These are phyloP conservation scores for Chaetomiaceae sp. DNA, from an alignment of 2,329 filamentous ascomycete genomes.

Conservation along the genomic window DNA sequence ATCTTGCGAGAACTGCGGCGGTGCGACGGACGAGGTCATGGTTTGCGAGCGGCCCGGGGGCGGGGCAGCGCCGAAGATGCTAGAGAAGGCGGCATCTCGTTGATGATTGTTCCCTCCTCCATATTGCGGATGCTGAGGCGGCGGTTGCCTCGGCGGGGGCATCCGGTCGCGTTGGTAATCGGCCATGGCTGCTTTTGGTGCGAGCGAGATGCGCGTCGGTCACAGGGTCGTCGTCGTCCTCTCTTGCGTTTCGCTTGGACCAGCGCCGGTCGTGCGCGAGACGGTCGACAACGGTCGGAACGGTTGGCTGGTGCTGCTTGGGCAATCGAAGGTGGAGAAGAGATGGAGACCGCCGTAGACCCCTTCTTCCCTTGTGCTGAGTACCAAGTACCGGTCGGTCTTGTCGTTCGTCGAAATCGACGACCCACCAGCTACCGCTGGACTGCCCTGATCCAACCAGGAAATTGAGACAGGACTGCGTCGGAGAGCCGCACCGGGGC, in stretches of 20 bases:
- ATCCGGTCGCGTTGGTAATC: conserved; percentile 51
- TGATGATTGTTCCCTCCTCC: conserved; percentile 53
- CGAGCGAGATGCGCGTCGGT: conserved; percentile 15
- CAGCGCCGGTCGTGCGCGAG: conserved; percentile 3
- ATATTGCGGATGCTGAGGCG: conserved; percentile 37
- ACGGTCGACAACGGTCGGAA: conserved; percentile 4
- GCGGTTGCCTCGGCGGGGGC: conserved; percentile 35
- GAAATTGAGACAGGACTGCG: not conserved
- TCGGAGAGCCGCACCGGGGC: conserved; percentile 15
- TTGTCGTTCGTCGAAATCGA: no score
- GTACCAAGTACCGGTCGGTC: no score
- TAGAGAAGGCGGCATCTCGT: conserved; percentile 90
- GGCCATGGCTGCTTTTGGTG: conserved; percentile 44
- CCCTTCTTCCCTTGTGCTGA: no score
- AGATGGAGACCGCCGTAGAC: not conserved
- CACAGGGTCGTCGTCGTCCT: not conserved
- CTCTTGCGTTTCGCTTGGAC: not conserved
- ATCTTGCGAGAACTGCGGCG: conserved; percentile 43
- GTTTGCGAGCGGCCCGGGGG: conserved; percentile 88
- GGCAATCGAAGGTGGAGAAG: conserved; percentile 22
- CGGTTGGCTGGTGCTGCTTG: conserved; percentile 9
- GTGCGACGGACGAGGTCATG: conserved; percentile 72
- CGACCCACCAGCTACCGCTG: no score
- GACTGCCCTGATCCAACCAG: no score
- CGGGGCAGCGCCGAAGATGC: conserved; percentile 86